These are phyloP conservation scores for Isoetes taiwanensis DNA, from an alignment of 75 land plant species.

Conservation along the genomic window DNA sequence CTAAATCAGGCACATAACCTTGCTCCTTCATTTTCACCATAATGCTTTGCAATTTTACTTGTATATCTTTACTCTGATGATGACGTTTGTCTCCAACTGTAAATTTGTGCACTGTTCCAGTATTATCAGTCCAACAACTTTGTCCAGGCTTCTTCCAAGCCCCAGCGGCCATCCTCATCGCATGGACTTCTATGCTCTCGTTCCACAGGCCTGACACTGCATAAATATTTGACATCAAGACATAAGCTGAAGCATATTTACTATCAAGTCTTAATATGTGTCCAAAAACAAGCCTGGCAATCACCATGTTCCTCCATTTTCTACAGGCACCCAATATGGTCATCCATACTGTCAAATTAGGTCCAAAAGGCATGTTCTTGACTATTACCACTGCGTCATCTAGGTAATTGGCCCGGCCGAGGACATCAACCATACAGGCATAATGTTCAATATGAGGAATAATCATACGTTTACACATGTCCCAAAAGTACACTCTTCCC, in stretches of 20 bases:
- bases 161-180: background rate
- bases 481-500: background rate
- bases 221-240: slow-evolving; percentile 6
- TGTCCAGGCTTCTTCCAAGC: slow-evolving; percentile 7
- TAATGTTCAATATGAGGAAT: background rate
- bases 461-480: background rate
- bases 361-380: background rate
- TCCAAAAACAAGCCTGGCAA: background rate
- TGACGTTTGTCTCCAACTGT: background rate
- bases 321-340: background rate
- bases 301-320: background rate
- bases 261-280: background rate
- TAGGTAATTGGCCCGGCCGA: background rate
- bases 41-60: slow-evolving; percentile 1
- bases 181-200: background rate
- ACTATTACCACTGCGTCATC: background rate
- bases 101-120: slow-evolving; percentile 7
- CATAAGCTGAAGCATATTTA: background rate
- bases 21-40: background rate
- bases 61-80: background rate
- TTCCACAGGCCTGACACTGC: slow-evolving; percentile 7
- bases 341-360: background rate
- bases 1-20: background rate
- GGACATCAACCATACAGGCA: background rate
- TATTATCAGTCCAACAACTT: slow-evolving; percentile 3